Conservation (phyloP, 2,329 filamentous ascomycete species). For the Cyphellophora attinorum region DNA sequence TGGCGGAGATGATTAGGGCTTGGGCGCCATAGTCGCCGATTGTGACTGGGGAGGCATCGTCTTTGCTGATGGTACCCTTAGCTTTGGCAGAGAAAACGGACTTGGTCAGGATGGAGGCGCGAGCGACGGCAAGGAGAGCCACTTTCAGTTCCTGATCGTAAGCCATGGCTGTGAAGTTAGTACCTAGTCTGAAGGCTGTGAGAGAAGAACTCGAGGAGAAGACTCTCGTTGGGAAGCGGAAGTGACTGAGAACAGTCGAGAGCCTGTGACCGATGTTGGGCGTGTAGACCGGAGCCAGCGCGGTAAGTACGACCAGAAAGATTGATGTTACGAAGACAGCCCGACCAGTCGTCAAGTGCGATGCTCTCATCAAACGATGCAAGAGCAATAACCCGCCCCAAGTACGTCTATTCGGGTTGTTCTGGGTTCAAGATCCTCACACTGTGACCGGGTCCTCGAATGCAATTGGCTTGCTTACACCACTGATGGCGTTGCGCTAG, state of each 20-base stretch:
- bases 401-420: too few relatives aligned
- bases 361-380: too few relatives aligned
- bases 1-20: constrained; percentile 85
- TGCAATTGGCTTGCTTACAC: too few relatives aligned
- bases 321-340: not conserved
- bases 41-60: constrained; percentile 92
- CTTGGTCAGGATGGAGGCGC: constrained; percentile 66
- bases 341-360: too few relatives aligned
- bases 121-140: constrained; percentile 80
- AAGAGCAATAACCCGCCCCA: too few relatives aligned
- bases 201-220: too few relatives aligned
- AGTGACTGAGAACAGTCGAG: not conserved
- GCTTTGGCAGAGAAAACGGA: constrained; percentile 77
- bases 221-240: not conserved
- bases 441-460: too few relatives aligned
- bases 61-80: constrained; percentile 89
- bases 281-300: not conserved
- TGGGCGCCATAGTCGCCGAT: constrained; percentile 98
- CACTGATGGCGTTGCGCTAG: too few relatives aligned
- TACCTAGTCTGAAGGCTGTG: too few relatives aligned
- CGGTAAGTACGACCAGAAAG: not conserved
- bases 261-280: not conserved
- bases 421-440: too few relatives aligned
- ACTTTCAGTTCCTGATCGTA: constrained; percentile 74
- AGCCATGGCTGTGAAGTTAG: constrained; percentile 23